A percentile compares a stretch with the other conserved stretches of the same genome.
phyloP scores from a whole-genome alignment of 78 protist species.

The Dictyostelium firmibasis region DNA sequence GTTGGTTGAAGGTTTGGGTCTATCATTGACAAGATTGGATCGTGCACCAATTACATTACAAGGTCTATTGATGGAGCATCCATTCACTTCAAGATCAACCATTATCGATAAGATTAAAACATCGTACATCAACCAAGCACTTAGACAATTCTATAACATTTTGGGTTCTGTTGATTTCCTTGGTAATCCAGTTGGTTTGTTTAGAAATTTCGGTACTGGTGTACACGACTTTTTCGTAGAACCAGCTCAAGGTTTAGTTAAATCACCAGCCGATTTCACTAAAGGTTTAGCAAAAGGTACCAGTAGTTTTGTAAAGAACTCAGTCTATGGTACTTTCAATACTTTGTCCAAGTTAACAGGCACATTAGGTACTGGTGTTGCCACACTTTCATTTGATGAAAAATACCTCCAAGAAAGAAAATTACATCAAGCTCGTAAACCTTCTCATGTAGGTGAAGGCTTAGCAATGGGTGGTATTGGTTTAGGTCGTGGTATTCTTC shows the following conservation, averaged over 20 bases:
- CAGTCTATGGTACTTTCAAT: constrained; percentile 84
- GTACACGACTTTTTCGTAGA: constrained; percentile 84
- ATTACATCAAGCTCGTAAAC: constrained; percentile 54
- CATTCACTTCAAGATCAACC: constrained; percentile 68
- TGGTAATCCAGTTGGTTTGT: constrained; percentile 90
- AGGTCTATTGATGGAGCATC: constrained; percentile 81
- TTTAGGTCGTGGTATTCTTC: constrained; percentile 80
- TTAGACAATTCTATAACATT: constrained; percentile 74
- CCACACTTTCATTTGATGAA: constrained; percentile 79
- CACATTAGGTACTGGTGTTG: constrained; percentile 80
- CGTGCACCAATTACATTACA: constrained; percentile 70
- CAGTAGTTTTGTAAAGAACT: constrained; percentile 67
- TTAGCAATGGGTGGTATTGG: constrained; percentile 74
- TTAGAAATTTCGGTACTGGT: constrained; percentile 88
- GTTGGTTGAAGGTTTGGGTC: constrained; percentile 70
- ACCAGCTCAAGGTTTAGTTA: constrained; percentile 86
- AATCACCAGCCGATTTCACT: constrained; percentile 77
- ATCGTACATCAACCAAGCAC: constrained; percentile 66
- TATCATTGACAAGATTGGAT: constrained; percentile 77
- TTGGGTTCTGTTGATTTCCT: constrained; percentile 88
- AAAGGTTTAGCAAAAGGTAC: constrained; percentile 83
- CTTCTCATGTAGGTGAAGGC: constrained; percentile 83
- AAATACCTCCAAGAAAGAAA: constrained; percentile 75
- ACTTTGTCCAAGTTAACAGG: constrained; percentile 81
- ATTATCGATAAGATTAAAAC: constrained; percentile 56